phyloP scores from a whole-genome alignment of 2,329 filamentous ascomycete species.

The Akanthomyces dipterigenus region DNA sequence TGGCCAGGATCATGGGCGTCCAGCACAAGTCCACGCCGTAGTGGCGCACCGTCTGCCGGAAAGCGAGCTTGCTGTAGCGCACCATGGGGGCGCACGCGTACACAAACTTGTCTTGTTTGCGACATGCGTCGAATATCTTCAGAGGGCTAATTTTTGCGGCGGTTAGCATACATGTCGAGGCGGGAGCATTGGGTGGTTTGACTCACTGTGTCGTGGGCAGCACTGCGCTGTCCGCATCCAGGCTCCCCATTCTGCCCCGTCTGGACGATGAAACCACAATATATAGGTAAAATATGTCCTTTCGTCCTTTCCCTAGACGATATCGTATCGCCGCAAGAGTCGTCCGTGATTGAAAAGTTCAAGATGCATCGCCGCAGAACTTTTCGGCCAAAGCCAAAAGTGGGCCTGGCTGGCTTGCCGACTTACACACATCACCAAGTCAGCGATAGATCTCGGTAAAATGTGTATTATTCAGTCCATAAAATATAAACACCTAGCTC shows the following conservation, averaged over 20 bases:
- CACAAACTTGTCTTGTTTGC: constrained; percentile 44
- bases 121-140: constrained; percentile 51
- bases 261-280: not conserved
- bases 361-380: not conserved
- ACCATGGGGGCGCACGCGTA: constrained; percentile 63
- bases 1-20: constrained; percentile 66
- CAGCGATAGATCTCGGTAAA: not conserved
- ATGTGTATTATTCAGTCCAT: not conserved
- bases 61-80: constrained; percentile 61
- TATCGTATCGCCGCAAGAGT: not conserved
- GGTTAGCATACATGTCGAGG: not conserved
- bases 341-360: not conserved
- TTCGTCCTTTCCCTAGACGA: not conserved
- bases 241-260: not conserved
- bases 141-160: constrained; percentile 38
- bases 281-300: no score
- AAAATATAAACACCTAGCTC: not conserved
- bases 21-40: constrained; percentile 62
- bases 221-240: constrained; percentile 1
- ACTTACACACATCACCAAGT: not conserved
- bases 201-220: constrained; percentile 12
- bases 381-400: constrained; percentile 4
- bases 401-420: not conserved
- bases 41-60: constrained; percentile 58
- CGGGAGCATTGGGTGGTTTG: not conserved